phyloP scores from a whole-genome alignment of 192 early-diverging fungal species.

The Coemansia sp. region DNA sequence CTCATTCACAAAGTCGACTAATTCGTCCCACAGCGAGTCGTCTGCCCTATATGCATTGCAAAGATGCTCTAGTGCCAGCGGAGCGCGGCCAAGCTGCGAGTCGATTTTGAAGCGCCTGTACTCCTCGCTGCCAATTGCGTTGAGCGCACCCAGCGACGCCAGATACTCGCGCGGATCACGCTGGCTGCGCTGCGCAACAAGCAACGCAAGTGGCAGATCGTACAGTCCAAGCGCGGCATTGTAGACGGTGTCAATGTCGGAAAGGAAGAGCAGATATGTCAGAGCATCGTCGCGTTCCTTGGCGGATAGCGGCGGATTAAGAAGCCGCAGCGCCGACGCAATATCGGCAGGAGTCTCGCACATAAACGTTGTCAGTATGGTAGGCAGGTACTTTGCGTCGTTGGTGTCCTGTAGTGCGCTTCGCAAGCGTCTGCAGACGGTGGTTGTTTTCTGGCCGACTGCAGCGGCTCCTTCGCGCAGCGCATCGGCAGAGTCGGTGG shows the following conservation, averaged over 20 bases:
- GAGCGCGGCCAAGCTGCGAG: constrained; percentile 71
- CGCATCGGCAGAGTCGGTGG: background rate
- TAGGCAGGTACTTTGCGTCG: constrained; percentile 64
- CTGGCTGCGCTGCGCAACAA: constrained; percentile 97
- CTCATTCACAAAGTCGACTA: constrained; percentile 62
- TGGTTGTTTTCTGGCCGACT: constrained; percentile 65
- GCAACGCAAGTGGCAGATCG: constrained; percentile 86
- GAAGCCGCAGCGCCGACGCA: constrained; percentile 71
- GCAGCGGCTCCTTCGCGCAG: background rate
- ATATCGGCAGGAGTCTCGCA: constrained; percentile 79
- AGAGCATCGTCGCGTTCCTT: constrained; percentile 80
- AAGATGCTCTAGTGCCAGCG: constrained; percentile 73
- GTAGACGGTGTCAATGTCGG: constrained; percentile 84
- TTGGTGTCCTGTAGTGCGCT: constrained; percentile 58
- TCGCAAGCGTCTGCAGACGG: constrained; percentile 71
- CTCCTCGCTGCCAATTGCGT: constrained; percentile 64
- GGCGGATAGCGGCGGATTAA: constrained; percentile 44
- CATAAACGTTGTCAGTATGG: constrained; percentile 84
- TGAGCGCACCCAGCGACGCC: constrained; percentile 81
- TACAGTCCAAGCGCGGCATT: constrained; percentile 93
- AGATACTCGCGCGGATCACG: constrained; percentile 97
- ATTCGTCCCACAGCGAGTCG: constrained; percentile 40
- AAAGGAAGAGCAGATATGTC: constrained; percentile 90
- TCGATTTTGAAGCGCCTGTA: constrained; percentile 90
- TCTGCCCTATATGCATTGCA: constrained; percentile 38